Evolutionary conservation across 345 rosid genomes (phyloP).

Genomic region (Lagerstroemia speciosa): DNA sequence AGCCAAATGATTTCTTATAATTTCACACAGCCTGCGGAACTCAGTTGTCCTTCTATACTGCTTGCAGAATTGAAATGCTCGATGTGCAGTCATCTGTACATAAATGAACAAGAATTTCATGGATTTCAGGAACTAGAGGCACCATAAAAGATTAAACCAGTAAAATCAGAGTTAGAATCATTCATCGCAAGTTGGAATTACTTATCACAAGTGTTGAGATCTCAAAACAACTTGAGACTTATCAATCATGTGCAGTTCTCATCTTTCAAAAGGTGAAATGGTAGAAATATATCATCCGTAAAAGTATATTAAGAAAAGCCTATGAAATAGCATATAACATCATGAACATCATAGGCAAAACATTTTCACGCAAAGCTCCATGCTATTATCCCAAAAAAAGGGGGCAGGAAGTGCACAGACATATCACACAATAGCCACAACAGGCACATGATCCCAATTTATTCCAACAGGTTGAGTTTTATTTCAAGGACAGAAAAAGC

Average conservation of each 20-base stretch:
- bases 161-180: not conserved
- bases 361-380: not conserved
- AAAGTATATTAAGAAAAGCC: not conserved
- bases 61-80: conserved; percentile 97
- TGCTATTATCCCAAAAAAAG: not conserved
- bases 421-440: not conserved
- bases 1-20: conserved; percentile 82
- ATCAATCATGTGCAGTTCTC: no score
- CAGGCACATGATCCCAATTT: not conserved
- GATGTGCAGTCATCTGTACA: conserved; percentile 91
- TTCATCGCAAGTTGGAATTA: conserved; percentile 1
- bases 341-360: not conserved
- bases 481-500: no score
- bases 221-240: not conserved
- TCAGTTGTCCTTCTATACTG: conserved; percentile 92
- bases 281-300: not conserved
- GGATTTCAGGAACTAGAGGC: not conserved
- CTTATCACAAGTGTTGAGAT: not conserved
- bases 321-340: not conserved
- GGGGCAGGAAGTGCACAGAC: no score
- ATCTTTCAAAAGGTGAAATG: not conserved
- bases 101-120: conserved; percentile 12
- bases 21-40: conserved; percentile 92
- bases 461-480: not conserved
- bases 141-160: not conserved